Evolutionary conservation across 805 yeast genomes (phyloP), one percentile per base, ranked within the genome.

Genomic region (Candida bentonensis): DNA sequence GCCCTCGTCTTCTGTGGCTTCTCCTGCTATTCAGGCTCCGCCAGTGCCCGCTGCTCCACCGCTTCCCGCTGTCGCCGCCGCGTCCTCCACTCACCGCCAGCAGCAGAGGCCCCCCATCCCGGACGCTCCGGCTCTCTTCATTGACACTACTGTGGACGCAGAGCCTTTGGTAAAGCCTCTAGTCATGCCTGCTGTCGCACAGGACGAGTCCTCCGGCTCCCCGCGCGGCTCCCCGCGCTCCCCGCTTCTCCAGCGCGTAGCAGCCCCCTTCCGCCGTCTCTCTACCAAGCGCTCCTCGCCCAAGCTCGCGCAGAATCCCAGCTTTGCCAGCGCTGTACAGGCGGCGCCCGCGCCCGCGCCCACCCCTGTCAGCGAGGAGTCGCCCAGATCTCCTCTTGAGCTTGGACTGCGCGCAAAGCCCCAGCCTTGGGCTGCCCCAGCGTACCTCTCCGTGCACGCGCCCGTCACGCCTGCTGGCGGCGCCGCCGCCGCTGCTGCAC

Each of bases 91-190:
- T n/a, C n/a, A n/a, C n/a, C n/a, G n/a, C n/a, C n/a, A n/a, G n/a
- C n/a, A n/a, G n/a, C n/a, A n/a, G n/a, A n/a, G n/a, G n/a, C 36
- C 36, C 20, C 36, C 36, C 36, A n/a, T 30, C 17, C 36, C 36
- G 7, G 17, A 9, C 36, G 36, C 36, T 17, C 36, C 36, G 20
- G 17, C 36, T 9, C 36, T 30, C 36, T 11, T 30, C n/a, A n/a
- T 5, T 17, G 36, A 30, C 11, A 13, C 7, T 13, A 13, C 7
- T 7, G 13, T 25, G 7, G 27, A 25, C 27, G 27, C 27, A 7
- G 27, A 7, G 11, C 36, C 36, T 9, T 30, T 30, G 36, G 17
- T 5, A 9, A n/a, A 4, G 36, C 36, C 36, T 9, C n/a, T n/a
- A n/a, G 36, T 13, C 13, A 30, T 30, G 36, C 17, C 36, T 4